These are phyloP conservation scores for Zygoascus sp. DNA, from an alignment of 1,139 yeast species.

Conservation along the genomic window DNA sequence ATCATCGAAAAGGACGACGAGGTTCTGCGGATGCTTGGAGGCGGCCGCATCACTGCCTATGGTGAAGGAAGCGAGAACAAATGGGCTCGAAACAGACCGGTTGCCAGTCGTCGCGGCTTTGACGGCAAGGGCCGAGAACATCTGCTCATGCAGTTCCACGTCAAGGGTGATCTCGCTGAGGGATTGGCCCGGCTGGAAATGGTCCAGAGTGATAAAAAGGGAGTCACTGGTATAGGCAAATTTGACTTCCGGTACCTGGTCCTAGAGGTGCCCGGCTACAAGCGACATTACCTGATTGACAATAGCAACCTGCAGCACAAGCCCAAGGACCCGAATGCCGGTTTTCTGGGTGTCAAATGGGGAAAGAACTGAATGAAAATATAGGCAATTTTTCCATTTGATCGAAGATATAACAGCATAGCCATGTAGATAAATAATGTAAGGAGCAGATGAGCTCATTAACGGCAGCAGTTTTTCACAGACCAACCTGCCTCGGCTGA, in stretches of 20 bases:
- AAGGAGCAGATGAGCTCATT: too few species aligned
- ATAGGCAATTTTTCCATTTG: too few species aligned
- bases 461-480: too few species aligned
- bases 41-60: slow-evolving; percentile 69
- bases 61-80: slow-evolving; percentile 66
- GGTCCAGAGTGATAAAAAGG: slow-evolving; percentile 34
- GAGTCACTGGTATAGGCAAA: slow-evolving; percentile 45
- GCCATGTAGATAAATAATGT: too few species aligned
- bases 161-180: slow-evolving; percentile 56
- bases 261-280: slow-evolving; percentile 68
- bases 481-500: too few species aligned
- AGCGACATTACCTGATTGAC: slow-evolving; percentile 66
- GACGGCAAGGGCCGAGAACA: slow-evolving; percentile 78
- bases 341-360: slow-evolving; percentile 81
- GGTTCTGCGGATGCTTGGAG: slow-evolving; percentile 55
- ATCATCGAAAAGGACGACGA: slow-evolving; percentile 63
- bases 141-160: slow-evolving; percentile 79
- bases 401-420: too few species aligned
- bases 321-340: slow-evolving; percentile 38
- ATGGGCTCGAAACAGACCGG: slow-evolving; percentile 88
- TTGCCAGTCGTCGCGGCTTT: slow-evolving; percentile 45
- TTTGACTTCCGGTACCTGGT: slow-evolving; percentile 73
- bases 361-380: slow-evolving; percentile 45
- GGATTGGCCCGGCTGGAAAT: slow-evolving; percentile 81
- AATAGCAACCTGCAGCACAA: slow-evolving; percentile 38